phyloP scores from a whole-genome alignment of 306 rosid genomes.

The Aeschynomene evenia region DNA sequence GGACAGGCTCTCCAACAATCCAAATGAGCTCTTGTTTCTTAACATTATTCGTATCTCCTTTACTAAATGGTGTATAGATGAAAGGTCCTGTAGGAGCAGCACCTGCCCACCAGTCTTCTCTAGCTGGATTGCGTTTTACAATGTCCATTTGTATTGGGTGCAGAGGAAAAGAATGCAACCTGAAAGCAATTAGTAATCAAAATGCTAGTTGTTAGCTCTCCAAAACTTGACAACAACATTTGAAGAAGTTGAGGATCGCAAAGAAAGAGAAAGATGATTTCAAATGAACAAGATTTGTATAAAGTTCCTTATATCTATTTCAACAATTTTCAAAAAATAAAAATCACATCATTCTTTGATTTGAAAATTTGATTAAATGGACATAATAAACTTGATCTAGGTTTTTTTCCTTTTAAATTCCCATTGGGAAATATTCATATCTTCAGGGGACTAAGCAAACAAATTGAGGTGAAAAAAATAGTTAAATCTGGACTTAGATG shows the following conservation, averaged over 20 bases:
- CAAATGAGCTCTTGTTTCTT: constrained; percentile 82
- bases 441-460: constrained; percentile 2
- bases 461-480: neutral
- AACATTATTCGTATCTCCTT: constrained; percentile 72
- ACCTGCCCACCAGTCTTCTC: constrained; percentile 99
- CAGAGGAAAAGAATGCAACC: constrained; percentile 87
- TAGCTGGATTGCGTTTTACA: constrained; percentile 81
- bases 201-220: constrained; percentile 16
- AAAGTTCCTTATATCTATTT: too few species aligned
- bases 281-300: neutral
- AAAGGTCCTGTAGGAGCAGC: constrained; percentile 94
- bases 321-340: too few species aligned
- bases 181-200: constrained; percentile 41
- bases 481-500: too few species aligned
- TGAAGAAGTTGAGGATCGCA: constrained; percentile 15
- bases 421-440: neutral
- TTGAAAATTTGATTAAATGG: too few species aligned
- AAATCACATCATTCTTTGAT: too few species aligned
- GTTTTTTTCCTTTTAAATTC: neutral
- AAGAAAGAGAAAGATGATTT: constrained; percentile 2
- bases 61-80: constrained; percentile 95
- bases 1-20: constrained; percentile 94
- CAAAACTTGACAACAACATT: constrained; percentile 23
- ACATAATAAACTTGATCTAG: too few species aligned
- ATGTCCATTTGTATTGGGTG: constrained; percentile 86